phyloP scores from a whole-genome alignment of 2,329 filamentous ascomycete species.

The Colletotrichum acutatum region DNA sequence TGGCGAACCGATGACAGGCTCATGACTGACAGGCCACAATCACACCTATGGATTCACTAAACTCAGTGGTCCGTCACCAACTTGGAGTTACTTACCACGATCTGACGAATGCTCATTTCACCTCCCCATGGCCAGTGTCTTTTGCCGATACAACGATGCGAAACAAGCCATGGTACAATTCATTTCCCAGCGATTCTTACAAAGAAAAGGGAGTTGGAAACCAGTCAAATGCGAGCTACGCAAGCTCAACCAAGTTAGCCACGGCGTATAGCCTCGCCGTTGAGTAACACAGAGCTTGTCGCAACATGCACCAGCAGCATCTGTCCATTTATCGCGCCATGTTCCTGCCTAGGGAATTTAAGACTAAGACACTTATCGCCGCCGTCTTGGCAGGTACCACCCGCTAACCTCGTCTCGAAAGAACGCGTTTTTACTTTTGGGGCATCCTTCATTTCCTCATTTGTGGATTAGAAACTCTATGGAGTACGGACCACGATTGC shows the following conservation, averaged over 20 bases:
- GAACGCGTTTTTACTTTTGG: not conserved
- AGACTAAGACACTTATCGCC: slow-evolving; percentile 17
- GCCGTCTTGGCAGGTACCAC: slow-evolving; percentile 22
- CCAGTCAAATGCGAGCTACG: not conserved
- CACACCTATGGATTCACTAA: not conserved
- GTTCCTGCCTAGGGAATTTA: not conserved
- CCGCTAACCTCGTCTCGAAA: not conserved
- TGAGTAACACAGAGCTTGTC: slow-evolving; percentile 5
- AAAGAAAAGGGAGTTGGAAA: not conserved
- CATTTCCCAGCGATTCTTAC: not conserved
- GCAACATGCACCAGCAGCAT: not conserved
- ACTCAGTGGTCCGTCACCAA: not conserved
- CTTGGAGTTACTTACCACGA: not conserved
- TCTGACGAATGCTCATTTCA: not conserved
- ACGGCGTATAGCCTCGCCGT: slow-evolving; percentile 17
- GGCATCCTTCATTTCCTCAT: not conserved
- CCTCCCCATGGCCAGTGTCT: not conserved
- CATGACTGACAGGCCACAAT: slow-evolving; percentile 1
- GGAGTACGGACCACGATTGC: not conserved
- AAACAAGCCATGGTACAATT: not conserved
- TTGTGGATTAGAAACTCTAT: not conserved
- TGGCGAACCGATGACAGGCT: slow-evolving; percentile 11
- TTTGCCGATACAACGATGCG: not conserved
- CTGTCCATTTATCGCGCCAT: not conserved
- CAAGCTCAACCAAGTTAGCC: not conserved